Conservation (phyloP, 768 basidiomycete genomes). For the Sarcodon aspratus region DNA sequence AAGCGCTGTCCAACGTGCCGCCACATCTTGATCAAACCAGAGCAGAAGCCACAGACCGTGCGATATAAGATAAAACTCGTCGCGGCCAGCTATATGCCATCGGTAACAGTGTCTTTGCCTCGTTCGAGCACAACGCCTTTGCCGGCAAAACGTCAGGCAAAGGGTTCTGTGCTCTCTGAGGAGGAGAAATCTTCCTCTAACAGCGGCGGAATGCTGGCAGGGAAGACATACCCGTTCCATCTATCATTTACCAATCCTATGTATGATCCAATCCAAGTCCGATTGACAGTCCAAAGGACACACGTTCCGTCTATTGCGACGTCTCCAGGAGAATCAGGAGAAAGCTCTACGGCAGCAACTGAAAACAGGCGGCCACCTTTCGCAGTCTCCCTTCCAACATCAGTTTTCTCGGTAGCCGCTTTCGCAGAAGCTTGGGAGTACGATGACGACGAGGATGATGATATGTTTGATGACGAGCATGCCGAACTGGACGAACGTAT, state of each 20-base stretch:
- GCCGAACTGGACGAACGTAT: constrained; percentile 28
- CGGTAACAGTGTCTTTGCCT: constrained; percentile 64
- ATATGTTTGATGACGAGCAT: constrained; percentile 47
- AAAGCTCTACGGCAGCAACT: constrained; percentile 8
- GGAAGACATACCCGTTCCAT: constrained; percentile 80
- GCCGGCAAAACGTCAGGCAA: constrained; percentile 23
- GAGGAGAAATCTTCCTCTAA: constrained; percentile 21
- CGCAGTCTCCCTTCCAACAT: constrained; percentile 68
- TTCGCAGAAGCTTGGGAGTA: constrained; percentile 98
- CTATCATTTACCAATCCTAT: constrained; percentile 89
- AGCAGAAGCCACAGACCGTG: constrained; percentile 90
- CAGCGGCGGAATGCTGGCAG: constrained; percentile 49
- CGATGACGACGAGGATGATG: constrained; percentile 77
- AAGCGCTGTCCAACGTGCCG: constrained; percentile 92
- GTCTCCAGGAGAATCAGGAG: constrained; percentile 23
- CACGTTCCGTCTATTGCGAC: constrained; percentile 26
- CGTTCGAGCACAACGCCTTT: constrained; percentile 31
- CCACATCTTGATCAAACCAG: constrained; percentile 96
- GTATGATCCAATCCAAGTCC: constrained; percentile 90
- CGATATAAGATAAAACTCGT: constrained; percentile 97
- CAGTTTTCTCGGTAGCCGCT: constrained; percentile 73
- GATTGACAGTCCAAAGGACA: constrained; percentile 69
- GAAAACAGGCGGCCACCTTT: constrained; percentile 64
- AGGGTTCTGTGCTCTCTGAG: constrained; percentile 15
- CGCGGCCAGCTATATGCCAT: constrained; percentile 88